phyloP scores from a whole-genome alignment of 148 eudicot genomes.

The Rhododendron mucronatum region DNA sequence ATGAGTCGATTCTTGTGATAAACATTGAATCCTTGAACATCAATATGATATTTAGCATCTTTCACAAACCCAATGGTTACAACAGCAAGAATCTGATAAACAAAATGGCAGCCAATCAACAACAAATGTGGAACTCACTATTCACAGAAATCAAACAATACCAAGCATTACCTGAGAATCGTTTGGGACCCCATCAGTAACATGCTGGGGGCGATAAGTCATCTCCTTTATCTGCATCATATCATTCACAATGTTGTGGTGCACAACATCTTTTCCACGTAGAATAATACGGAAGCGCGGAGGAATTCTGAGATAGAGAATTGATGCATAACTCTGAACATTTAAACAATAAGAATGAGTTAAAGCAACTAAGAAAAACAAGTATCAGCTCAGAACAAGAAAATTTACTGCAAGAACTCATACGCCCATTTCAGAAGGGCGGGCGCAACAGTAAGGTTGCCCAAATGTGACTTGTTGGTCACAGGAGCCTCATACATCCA shows the following conservation, averaged over 20 bases:
- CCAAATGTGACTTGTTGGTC: background rate
- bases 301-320: slow-evolving; percentile 82
- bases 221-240: slow-evolving; percentile 73
- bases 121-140: background rate
- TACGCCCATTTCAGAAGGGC: background rate
- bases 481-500: background rate
- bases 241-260: slow-evolving; percentile 79
- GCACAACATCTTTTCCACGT: slow-evolving; percentile 81
- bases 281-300: slow-evolving; percentile 67
- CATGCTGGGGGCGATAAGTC: slow-evolving; percentile 66
- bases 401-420: background rate
- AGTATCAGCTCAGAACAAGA: background rate
- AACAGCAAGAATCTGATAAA: slow-evolving; percentile 66
- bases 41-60: slow-evolving; percentile 80
- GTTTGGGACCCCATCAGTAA: slow-evolving; percentile 47
- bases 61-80: slow-evolving; percentile 92
- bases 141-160: slow-evolving; percentile 1
- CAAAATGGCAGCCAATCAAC: slow-evolving; percentile 7
- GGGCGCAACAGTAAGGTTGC: background rate
- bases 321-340: slow-evolving; percentile 84
- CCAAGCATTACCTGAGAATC: slow-evolving; percentile 52
- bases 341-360: slow-evolving; percentile 13
- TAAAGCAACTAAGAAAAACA: background rate
- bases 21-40: slow-evolving; percentile 97
- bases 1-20: slow-evolving; percentile 97